Evolutionary conservation across 106 monocot genomes (phyloP).

Genomic region (Narthecium ossifragum): DNA sequence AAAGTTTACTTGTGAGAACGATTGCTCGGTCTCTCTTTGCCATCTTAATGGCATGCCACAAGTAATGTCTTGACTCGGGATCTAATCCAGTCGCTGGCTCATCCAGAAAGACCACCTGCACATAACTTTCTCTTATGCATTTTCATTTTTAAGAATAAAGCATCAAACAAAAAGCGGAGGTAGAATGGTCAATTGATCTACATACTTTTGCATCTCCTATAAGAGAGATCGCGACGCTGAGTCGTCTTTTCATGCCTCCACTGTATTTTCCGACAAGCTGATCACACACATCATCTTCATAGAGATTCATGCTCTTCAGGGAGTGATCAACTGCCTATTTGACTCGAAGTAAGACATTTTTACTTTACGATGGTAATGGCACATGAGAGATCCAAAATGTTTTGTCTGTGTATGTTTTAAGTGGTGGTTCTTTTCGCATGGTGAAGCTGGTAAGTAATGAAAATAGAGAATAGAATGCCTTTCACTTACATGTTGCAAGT

Average conservation of each 20-base stretch:
- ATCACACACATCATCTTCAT: slow-evolving; percentile 34
- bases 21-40: slow-evolving; percentile 70
- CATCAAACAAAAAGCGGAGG: too few species aligned
- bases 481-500: slow-evolving; percentile 45
- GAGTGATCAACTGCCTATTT: slow-evolving; percentile 58
- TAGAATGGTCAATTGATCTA: too few species aligned
- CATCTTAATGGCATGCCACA: slow-evolving; percentile 76
- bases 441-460: too few species aligned
- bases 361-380: too few species aligned
- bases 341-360: too few species aligned
- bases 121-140: too few species aligned
- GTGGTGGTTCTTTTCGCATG: too few species aligned
- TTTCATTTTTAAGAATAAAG: too few species aligned
- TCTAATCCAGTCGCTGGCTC: slow-evolving; percentile 90
- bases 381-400: too few species aligned
- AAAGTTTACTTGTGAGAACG: slow-evolving; percentile 82
- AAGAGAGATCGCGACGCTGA: slow-evolving; percentile 62
- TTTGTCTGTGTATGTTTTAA: too few species aligned
- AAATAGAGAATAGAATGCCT: too few species aligned
- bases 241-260: slow-evolving; percentile 72
- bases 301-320: slow-evolving; percentile 50
- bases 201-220: slow-evolving; percentile 56
- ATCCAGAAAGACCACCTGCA: slow-evolving; percentile 94
- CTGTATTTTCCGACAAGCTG: slow-evolving; percentile 50
- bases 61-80: slow-evolving; percentile 84